Evolutionary conservation across 345 rosid species (phyloP).

Genomic region (Eucalyptus tenuipes): DNA sequence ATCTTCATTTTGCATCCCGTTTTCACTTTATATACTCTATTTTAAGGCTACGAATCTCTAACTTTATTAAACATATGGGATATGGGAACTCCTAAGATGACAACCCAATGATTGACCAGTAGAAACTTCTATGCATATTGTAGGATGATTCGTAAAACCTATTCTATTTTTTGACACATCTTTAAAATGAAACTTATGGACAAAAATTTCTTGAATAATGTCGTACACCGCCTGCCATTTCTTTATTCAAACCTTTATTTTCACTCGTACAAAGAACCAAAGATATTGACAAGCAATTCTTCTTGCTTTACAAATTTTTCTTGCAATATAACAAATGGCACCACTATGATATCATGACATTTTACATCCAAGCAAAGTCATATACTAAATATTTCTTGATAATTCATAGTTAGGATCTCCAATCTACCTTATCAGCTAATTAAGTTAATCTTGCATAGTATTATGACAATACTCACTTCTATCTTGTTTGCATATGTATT

Average conservation of each 20-base stretch:
- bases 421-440: fast-evolving
- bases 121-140: too few species aligned
- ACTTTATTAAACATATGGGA: too few species aligned
- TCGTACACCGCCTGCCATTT: too few species aligned
- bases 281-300: not conserved
- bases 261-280: not conserved
- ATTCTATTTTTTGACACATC: too few species aligned
- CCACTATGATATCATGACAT: not conserved
- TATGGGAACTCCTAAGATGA: too few species aligned
- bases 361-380: not conserved
- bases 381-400: not conserved
- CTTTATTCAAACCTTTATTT: not conserved
- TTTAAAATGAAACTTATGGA: too few species aligned
- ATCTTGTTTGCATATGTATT: not conserved
- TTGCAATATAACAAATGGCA: not conserved
- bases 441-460: not conserved
- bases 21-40: too few species aligned
- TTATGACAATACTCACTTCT: not conserved
- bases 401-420: not conserved
- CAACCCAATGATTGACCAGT: too few species aligned
- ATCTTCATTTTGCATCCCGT: too few species aligned
- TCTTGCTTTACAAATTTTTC: not conserved
- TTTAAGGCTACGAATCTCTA: too few species aligned
- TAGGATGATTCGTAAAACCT: too few species aligned
- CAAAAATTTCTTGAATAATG: too few species aligned